Percentiles rank a stretch among this genome's conserved stretches.
These are phyloP conservation scores for Gyrodon lividus DNA, from an alignment of 768 basidiomycete genomes.

Conservation along the genomic window DNA sequence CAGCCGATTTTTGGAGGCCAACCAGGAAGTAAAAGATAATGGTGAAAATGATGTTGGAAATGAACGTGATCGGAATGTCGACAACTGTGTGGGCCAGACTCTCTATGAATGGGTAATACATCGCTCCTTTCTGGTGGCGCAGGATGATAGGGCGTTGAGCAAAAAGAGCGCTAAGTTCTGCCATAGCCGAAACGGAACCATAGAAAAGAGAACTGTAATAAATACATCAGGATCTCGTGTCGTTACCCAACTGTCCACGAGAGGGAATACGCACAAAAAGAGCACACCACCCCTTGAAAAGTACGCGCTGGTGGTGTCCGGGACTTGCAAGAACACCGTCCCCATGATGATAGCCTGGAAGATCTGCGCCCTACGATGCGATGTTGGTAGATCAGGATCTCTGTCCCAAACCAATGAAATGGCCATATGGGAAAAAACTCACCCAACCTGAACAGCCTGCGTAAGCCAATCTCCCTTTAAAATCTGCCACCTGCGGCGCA, in stretches of 20 bases:
- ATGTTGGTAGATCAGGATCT: not conserved
- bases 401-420: constrained; percentile 5
- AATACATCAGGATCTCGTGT: no score
- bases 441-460: constrained; percentile 38
- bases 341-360: constrained; percentile 23
- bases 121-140: constrained; percentile 42
- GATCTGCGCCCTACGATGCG: constrained; percentile 36
- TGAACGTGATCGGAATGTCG: constrained; percentile 41
- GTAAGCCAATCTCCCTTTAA: constrained; percentile 39
- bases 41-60: constrained; percentile 12
- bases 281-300: constrained; percentile 70
- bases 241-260: no score
- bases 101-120: constrained; percentile 51
- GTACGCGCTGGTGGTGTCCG: constrained; percentile 32
- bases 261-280: constrained; percentile 55
- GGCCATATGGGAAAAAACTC: constrained; percentile 17
- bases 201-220: constrained; percentile 48
- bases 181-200: constrained; percentile 49
- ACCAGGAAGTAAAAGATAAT: constrained; percentile 19
- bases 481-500: constrained; percentile 45
- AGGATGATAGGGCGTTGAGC: constrained; percentile 42
- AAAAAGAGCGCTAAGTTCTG: constrained; percentile 50
- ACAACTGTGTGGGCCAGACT: constrained; percentile 43
- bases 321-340: constrained; percentile 43
- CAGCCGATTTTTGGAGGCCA: constrained; percentile 16